Base-by-base conservation (phyloP, 2,329 filamentous ascomycete genomes). In the Fusarium sp. region DNA sequence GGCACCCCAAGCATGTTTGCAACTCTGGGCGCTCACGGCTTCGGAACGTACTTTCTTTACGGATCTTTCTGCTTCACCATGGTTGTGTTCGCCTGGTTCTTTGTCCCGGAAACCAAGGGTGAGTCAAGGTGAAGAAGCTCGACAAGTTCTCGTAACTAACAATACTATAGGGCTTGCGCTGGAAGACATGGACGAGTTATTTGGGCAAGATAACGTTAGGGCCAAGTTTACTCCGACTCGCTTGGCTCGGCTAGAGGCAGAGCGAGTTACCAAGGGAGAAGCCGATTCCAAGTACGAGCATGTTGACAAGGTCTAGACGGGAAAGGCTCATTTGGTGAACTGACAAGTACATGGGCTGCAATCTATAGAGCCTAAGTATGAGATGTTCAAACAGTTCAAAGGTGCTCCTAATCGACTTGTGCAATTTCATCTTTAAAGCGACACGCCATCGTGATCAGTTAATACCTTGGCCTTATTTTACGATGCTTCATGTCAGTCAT, bases 41-140 rank as follows among this genome's bases (percentile, higher is more conserved):
- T 66, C n/a, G 63, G 63, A 15, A 66, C 63, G 3, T 63, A 66
- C 44, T 66, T 66, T 46, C 27, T 66, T 0, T 63, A 66, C 27
- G 63, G 63, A 6, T 66, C 63, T 3, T 66, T 66, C 10, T 66
- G 60, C 18, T 56, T 66, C 10, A 23, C 28, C 6, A 66, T 66
- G 63, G 63, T 56, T 10, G 18, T 37, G 9, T 51, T 51, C 23
- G 47, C 47, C 18, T 51, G 47, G 47, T 51, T n/a, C 34, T 51
- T 51, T 16, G 47, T 51, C 18, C 47, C 47, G 7, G 47, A 51
- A 34, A 39, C 47, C 3, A 51, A 51, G 13, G 47, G 47, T 51
- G 12, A 37, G 47, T 11, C 11, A 7, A 36, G 15, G 16, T 18
- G 2, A 12, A 28, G 11, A 10, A 6, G 12, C 18, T 11, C 15